These are phyloP conservation scores for Endothia cerciana DNA, from an alignment of 2,329 filamentous ascomycete genomes.

Conservation along the genomic window DNA sequence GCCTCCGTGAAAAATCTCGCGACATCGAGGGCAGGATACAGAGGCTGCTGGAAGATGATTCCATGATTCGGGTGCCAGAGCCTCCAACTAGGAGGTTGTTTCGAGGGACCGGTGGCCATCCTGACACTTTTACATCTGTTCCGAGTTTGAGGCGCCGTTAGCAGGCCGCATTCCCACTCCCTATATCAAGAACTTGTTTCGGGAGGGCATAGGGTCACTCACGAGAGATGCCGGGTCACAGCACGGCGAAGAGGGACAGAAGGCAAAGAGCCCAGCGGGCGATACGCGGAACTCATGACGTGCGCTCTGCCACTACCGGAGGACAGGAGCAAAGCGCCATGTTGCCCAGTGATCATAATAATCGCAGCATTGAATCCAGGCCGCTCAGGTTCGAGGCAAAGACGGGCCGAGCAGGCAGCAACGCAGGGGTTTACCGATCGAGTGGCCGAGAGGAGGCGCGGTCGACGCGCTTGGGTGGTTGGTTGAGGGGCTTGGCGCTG, in stretches of 20 bases:
- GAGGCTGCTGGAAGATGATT: constrained; percentile 41
- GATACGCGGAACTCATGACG: constrained; percentile 24
- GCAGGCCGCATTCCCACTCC: not conserved
- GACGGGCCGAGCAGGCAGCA: constrained; percentile 20
- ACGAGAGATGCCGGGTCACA: constrained; percentile 24
- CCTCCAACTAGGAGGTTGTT: constrained; percentile 30
- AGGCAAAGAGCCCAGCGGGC: constrained; percentile 20
- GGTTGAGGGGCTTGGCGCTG: not conserved
- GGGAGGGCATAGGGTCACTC: constrained; percentile 11
- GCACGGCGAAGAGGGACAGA: constrained; percentile 5
- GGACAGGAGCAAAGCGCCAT: constrained; percentile 26
- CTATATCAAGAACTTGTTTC: not conserved
- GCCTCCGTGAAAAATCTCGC: constrained; percentile 28
- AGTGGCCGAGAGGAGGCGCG: constrained; percentile 16
- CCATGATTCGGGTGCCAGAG: constrained; percentile 45
- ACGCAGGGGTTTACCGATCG: constrained; percentile 18
- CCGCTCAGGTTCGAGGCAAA: not conserved
- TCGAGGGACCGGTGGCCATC: constrained; percentile 27
- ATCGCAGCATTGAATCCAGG: constrained; percentile 19
- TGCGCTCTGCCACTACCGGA: constrained; percentile 11
- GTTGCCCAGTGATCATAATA: constrained; percentile 25
- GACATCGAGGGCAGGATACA: constrained; percentile 33
- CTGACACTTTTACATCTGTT: constrained; percentile 16
- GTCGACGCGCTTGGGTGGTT: constrained; percentile 13
- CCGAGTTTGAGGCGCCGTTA: not conserved